A percentile compares a stretch with the other conserved stretches of the same genome.
Evolutionary conservation across 805 yeast species (phyloP).

Genomic region (Ogataea glucozyma): DNA sequence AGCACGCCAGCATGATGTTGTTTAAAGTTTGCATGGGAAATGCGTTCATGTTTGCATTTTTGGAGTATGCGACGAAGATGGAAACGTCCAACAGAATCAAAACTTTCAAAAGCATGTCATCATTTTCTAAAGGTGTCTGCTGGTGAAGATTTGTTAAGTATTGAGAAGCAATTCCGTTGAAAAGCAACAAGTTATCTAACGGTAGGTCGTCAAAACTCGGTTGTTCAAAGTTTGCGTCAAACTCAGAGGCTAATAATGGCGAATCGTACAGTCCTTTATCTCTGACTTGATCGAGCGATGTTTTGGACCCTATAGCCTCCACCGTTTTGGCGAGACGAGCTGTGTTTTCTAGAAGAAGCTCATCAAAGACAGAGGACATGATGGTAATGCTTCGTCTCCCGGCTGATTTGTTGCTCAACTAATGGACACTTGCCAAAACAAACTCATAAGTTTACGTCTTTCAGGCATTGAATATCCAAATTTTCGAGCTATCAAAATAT

Average conservation of each 20-base stretch:
- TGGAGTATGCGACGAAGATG: slow-evolving; percentile 19
- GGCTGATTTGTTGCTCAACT: too few relatives aligned
- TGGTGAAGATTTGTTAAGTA: slow-evolving; percentile 9
- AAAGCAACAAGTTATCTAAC: slow-evolving; percentile 13
- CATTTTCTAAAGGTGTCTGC: slow-evolving; percentile 4
- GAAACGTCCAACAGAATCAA: slow-evolving; percentile 28
- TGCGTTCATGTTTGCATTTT: slow-evolving; percentile 13
- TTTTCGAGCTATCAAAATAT: neutral
- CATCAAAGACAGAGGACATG: neutral
- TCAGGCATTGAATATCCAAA: too few relatives aligned
- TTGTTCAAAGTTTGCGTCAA: slow-evolving; percentile 8
- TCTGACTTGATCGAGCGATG: slow-evolving; percentile 2
- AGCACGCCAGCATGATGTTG: slow-evolving; percentile 22
- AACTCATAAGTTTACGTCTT: too few relatives aligned
- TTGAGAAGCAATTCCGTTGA: slow-evolving; percentile 18
- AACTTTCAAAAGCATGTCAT: slow-evolving; percentile 8
- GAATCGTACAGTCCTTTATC: slow-evolving; percentile 6
- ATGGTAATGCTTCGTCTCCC: too few relatives aligned
- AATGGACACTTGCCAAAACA: too few relatives aligned
- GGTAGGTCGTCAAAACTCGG: slow-evolving; percentile 14
- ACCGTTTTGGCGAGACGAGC: slow-evolving; percentile 1
- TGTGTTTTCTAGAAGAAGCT: slow-evolving; percentile 1
- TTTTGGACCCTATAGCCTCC: slow-evolving; percentile 2
- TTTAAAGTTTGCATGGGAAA: slow-evolving; percentile 33
- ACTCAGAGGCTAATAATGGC: neutral